Evolutionary conservation across 345 rosid genomes (phyloP).

Genomic region (Syzygium jambos): DNA sequence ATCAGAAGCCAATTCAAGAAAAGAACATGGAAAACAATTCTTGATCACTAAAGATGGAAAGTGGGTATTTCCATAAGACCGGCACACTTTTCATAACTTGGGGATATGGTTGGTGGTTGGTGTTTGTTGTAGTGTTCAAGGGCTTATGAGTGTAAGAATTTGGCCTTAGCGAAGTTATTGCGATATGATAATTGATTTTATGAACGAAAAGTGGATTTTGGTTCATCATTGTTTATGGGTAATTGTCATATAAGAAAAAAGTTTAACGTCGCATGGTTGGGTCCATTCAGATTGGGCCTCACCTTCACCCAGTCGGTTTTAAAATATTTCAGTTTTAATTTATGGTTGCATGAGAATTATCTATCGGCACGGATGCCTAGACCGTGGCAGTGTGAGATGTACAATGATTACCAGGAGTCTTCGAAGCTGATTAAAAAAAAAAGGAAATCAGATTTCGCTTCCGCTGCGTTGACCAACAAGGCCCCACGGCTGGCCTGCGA

Average conservation of each 20-base stretch:
- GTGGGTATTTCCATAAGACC: not conserved
- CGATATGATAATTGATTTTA: not conserved
- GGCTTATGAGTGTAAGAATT: not conserved
- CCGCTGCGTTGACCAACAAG: not conserved
- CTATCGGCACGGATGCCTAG: not conserved
- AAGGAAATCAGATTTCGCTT: not conserved
- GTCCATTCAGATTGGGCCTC: not conserved
- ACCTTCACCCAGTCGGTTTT: rapidly evolving
- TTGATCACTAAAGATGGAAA: not conserved
- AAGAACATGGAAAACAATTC: not conserved
- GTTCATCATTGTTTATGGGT: not conserved
- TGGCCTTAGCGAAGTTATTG: not conserved
- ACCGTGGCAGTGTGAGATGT: not conserved
- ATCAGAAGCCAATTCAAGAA: not conserved
- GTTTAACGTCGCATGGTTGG: not conserved
- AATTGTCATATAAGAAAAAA: rapidly evolving
- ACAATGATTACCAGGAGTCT: not conserved
- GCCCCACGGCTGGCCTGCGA: not conserved
- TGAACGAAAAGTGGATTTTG: not conserved
- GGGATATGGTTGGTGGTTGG: not conserved
- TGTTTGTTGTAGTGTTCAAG: not conserved
- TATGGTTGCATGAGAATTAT: not conserved
- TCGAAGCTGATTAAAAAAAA: too few species aligned
- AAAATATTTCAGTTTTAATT: not conserved
- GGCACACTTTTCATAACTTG: not conserved